A percentile compares a stretch with the other conserved stretches of the same genome.
Conservation (phyloP, 257 asterid species). For the Knoxia roxburghii region DNA sequence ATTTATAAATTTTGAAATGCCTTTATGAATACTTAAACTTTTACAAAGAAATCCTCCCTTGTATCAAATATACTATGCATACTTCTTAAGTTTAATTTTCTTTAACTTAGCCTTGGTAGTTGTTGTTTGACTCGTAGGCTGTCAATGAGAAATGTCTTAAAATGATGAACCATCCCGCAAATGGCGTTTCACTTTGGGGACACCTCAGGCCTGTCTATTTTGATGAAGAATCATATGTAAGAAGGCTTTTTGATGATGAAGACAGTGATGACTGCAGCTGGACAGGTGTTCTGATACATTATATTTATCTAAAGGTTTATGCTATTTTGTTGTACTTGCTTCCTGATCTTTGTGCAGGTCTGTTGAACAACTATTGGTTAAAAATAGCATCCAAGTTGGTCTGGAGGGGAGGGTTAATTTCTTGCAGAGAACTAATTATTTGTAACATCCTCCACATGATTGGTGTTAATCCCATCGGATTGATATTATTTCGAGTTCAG, state of each 20-base stretch:
- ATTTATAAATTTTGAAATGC: not conserved
- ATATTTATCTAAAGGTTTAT: not conserved
- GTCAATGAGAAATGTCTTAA: constrained; percentile 42
- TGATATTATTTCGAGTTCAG: not conserved
- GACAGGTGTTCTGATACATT: constrained; percentile 32
- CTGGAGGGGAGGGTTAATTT: not conserved
- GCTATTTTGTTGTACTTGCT: not conserved
- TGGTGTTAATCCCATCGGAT: not conserved
- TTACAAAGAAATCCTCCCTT: not conserved
- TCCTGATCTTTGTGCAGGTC: not conserved
- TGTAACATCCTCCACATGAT: not conserved
- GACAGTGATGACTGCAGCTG: constrained; percentile 36
- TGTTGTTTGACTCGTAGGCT: constrained; percentile 37
- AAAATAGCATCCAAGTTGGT: not conserved
- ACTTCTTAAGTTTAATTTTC: not conserved
- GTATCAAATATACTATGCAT: not conserved
- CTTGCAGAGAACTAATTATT: not conserved
- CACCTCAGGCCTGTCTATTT: constrained; percentile 52
- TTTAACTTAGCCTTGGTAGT: not conserved
- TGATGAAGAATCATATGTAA: constrained; percentile 60
- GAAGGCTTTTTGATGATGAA: constrained; percentile 50
- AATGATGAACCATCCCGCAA: constrained; percentile 60
- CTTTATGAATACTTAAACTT: too few relatives aligned
- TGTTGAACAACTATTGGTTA: not conserved
- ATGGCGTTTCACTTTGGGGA: constrained; percentile 71